Conservation (phyloP, 208 protist genomes). For the Acanthamoeba castellanii region DNA sequence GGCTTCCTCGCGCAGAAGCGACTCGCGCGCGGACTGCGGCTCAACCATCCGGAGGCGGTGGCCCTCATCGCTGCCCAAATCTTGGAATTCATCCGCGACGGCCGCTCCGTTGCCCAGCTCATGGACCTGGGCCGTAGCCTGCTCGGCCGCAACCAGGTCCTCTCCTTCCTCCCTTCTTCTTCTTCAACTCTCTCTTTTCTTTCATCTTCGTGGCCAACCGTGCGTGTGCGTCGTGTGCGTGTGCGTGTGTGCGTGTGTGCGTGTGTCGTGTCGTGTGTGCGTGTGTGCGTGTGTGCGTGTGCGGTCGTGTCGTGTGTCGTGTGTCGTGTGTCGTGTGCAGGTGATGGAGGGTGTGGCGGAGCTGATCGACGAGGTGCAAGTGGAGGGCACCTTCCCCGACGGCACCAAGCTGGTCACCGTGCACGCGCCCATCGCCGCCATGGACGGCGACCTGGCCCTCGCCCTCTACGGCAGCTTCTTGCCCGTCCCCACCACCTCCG, state of each 20-base stretch:
- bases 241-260: no score
- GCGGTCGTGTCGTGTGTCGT: neutral
- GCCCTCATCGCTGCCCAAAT: conserved; percentile 80
- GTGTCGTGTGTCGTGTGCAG: conserved; percentile 37
- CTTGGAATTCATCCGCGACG: conserved; percentile 78
- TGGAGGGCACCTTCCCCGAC: conserved; percentile 81
- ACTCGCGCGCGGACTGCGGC: conserved; percentile 75
- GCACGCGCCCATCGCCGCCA: conserved; percentile 71
- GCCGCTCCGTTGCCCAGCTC: conserved; percentile 69
- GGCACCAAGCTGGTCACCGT: conserved; percentile 86
- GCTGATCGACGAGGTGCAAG: conserved; percentile 80
- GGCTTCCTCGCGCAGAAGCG: conserved; percentile 59
- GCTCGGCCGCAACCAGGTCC: conserved; percentile 56
- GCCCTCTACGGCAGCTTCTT: conserved; percentile 84
- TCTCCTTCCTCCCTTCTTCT: neutral
- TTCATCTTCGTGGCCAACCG: neutral
- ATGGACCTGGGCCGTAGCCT: conserved; percentile 77
- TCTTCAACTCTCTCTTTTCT: neutral
- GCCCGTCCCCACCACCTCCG: conserved; percentile 73
- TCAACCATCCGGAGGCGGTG: conserved; percentile 78
- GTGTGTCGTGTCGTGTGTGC: neutral
- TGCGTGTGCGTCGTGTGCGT: neutral
- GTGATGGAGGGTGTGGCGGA: conserved; percentile 80
- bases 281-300: neutral
- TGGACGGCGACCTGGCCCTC: conserved; percentile 78